Evolutionary conservation across 2,329 filamentous ascomycete species (phyloP), one percentile per base, ranked within the genome.

Genomic region (Cyanodermella asteris): DNA sequence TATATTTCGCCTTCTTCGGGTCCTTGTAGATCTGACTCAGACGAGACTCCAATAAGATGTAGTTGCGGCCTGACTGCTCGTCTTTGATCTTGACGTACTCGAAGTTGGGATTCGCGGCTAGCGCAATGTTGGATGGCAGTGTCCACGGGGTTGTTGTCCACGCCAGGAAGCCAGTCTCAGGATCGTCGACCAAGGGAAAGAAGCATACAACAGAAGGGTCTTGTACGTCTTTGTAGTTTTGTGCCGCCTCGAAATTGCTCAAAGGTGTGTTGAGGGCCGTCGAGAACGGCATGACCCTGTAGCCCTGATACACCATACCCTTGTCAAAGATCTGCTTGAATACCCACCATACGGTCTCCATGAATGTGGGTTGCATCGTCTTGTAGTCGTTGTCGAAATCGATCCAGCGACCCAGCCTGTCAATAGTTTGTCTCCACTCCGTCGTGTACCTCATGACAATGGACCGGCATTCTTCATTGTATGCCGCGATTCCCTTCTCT

Each of bases 311-410:
- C 28, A 93, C 80, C 33, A 74, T 60, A 28, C 70, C 76, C 52
- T 91, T 91, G 38, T 91, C 76, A 46, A 78, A 90, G 13, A 93
- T 61, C 45, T 84, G 69, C 56, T 87, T 90, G 59, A 91, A 91
- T 11, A 87, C 75, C 82, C 84, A 93, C 84, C 84, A 94, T 35
- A 77, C 69, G 0, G 75, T 74, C 55, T 93, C 84, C 84, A 93
- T 94, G 53, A 90, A 94, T 12, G 59, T 71, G n/a, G 72, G 62
- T 46, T 94, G 74, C 80, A 93, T 91, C 18, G 80, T 91, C 72
- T 91, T 91, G 59, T 91, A 93, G 47, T 93, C 80, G 39, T 91
- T 87, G 50, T 94, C 84, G 39, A 94, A 93, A 50, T 93, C 84
- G 40, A 93, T 87, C 84, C 84, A 94, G 29, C 84, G 72, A 28